Evolutionary conservation across 176 grass and related monocot species (phyloP).

Genomic region (Pontederia paniculata): DNA sequence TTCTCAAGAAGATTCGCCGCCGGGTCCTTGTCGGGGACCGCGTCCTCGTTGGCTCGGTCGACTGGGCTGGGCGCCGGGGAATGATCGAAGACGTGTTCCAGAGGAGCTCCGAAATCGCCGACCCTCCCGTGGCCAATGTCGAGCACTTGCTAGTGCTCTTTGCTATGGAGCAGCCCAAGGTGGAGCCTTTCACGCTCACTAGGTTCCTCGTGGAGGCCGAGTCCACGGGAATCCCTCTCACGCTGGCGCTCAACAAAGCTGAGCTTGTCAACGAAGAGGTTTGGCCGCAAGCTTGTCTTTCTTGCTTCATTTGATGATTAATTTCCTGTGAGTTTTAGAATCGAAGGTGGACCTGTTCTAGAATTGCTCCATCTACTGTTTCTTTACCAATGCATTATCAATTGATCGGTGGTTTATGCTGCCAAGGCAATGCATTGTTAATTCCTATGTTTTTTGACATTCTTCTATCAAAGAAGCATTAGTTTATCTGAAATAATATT

Average conservation of each 20-base stretch:
- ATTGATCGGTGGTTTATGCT: too few species aligned
- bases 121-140: constrained; percentile 81
- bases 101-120: constrained; percentile 44
- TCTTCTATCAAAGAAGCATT: too few species aligned
- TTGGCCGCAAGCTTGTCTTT: neutral
- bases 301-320: neutral
- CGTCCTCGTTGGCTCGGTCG: constrained; percentile 56
- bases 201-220: constrained; percentile 91
- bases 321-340: neutral
- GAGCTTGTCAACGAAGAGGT: constrained; percentile 78
- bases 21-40: constrained; percentile 79
- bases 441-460: too few species aligned
- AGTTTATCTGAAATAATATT: too few species aligned
- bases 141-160: constrained; percentile 68
- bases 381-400: too few species aligned
- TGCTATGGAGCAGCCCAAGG: constrained; percentile 58
- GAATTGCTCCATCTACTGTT: too few species aligned
- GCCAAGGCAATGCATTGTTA: too few species aligned
- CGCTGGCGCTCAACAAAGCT: constrained; percentile 70
- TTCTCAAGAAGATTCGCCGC: constrained; percentile 91
- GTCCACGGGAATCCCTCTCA: constrained; percentile 49
- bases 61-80: constrained; percentile 62
- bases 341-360: neutral
- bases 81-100: constrained; percentile 89
- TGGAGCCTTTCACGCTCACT: constrained; percentile 70